Evolutionary conservation across 768 basidiomycete species (phyloP).

Genomic region (Lactarius indigo): DNA sequence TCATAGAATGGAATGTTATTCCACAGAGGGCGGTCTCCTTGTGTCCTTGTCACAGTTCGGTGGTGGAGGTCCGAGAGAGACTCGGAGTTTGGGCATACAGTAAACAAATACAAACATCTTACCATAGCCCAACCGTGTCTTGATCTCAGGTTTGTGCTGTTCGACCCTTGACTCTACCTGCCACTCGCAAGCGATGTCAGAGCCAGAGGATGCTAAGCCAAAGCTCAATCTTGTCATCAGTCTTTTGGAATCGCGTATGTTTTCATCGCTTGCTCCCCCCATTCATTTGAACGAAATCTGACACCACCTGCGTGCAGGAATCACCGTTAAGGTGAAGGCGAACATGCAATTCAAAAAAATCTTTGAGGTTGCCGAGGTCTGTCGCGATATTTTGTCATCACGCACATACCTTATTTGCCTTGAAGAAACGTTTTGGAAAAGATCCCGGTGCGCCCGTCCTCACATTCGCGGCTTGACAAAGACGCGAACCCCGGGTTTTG

Average conservation of each 20-base stretch:
- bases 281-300: neutral
- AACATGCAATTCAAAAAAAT: slow-evolving; percentile 26
- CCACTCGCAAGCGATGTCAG: slow-evolving; percentile 13
- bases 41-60: neutral
- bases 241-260: slow-evolving; percentile 18
- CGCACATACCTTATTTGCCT: neutral
- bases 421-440: slow-evolving; percentile 22
- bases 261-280: no score
- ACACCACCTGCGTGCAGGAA: neutral
- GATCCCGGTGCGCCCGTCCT: slow-evolving; percentile 22
- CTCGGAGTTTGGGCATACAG: no score
- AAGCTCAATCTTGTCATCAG: slow-evolving; percentile 24
- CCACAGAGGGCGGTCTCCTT: neutral
- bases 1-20: neutral
- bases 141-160: neutral
- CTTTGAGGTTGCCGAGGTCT: slow-evolving; percentile 25
- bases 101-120: neutral
- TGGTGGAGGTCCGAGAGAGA: no score
- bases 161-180: neutral
- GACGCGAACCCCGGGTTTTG: neutral
- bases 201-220: slow-evolving; percentile 21
- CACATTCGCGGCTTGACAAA: neutral
- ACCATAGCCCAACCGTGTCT: no score
- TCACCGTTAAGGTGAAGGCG: slow-evolving; percentile 25
- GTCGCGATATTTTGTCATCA: neutral